Percentiles rank a stretch among this genome's conserved stretches.
Conservation (phyloP, 305 asterid genomes). For the Fraxinus platypoda region DNA sequence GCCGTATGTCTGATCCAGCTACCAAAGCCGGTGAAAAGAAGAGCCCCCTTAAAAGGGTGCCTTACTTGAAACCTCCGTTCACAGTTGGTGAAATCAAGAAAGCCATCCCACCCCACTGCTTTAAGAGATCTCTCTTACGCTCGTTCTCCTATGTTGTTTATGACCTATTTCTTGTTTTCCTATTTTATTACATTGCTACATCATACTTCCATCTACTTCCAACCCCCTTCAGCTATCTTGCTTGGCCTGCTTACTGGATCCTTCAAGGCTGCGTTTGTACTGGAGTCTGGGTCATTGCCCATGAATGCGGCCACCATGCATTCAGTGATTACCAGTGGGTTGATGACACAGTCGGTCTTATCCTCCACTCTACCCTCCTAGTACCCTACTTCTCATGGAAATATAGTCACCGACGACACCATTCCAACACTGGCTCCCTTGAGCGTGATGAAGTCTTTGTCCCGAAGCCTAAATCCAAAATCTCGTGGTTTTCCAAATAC, state of each 20-base stretch:
- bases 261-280: constrained; percentile 63
- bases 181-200: constrained; percentile 45
- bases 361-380: constrained; percentile 61
- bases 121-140: constrained; percentile 42
- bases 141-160: constrained; percentile 49
- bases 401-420: constrained; percentile 64
- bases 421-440: constrained; percentile 64
- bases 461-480: constrained; percentile 45
- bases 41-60: constrained; percentile 36
- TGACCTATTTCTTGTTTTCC: constrained; percentile 37
- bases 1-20: constrained; percentile 43
- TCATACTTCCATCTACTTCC: constrained; percentile 44
- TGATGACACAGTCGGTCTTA: constrained; percentile 55
- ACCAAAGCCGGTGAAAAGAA: constrained; percentile 25
- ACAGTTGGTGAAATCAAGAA: constrained; percentile 56
- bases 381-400: constrained; percentile 77
- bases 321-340: constrained; percentile 66
- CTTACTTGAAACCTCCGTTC: constrained; percentile 54
- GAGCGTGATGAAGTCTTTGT: constrained; percentile 68
- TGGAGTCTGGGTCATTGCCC: constrained; percentile 65
- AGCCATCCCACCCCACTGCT: constrained; percentile 68
- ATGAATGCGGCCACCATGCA: constrained; percentile 71
- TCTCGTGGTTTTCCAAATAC: constrained; percentile 52
- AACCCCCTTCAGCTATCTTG: constrained; percentile 33
- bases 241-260: constrained; percentile 54